Evolutionary conservation across 306 rosid species (phyloP).

Genomic region (Cicer arietinum): DNA sequence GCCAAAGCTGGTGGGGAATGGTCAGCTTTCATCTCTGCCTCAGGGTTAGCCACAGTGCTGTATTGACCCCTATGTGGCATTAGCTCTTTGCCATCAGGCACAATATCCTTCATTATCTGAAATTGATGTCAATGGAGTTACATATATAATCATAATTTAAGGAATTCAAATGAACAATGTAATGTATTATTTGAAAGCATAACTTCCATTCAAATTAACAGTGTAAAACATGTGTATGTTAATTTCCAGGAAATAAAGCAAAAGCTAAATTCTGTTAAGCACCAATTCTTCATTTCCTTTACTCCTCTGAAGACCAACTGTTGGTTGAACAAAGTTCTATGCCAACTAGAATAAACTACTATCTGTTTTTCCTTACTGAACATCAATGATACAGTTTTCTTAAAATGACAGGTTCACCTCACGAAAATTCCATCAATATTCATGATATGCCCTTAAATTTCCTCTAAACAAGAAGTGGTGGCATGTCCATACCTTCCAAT

Average conservation of each 20-base stretch:
- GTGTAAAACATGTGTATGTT: background rate
- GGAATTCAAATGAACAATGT: slow-evolving; percentile 10
- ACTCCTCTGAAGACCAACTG: background rate
- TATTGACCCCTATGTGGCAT: slow-evolving; percentile 64
- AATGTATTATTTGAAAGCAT: slow-evolving; percentile 19
- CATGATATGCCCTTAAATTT: background rate
- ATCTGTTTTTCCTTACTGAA: background rate
- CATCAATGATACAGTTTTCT: background rate
- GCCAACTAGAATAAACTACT: background rate
- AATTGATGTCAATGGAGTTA: slow-evolving; percentile 35
- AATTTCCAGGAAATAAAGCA: background rate
- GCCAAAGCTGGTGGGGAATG: slow-evolving; percentile 45
- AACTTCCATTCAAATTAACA: slow-evolving; percentile 9
- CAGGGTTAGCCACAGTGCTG: slow-evolving; percentile 29
- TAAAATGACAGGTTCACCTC: background rate
- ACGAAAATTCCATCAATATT: background rate
- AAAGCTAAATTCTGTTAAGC: background rate
- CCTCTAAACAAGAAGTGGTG: background rate
- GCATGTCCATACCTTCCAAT: slow-evolving; percentile 77
- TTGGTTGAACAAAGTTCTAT: background rate
- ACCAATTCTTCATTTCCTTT: background rate
- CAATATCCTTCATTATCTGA: slow-evolving; percentile 68
- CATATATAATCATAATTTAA: background rate
- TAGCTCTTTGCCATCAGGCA: slow-evolving; percentile 71
- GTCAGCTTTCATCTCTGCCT: slow-evolving; percentile 32